phyloP scores from a whole-genome alignment of 1,284 basidiomycete species.

The Ceratobasidium sp. region DNA sequence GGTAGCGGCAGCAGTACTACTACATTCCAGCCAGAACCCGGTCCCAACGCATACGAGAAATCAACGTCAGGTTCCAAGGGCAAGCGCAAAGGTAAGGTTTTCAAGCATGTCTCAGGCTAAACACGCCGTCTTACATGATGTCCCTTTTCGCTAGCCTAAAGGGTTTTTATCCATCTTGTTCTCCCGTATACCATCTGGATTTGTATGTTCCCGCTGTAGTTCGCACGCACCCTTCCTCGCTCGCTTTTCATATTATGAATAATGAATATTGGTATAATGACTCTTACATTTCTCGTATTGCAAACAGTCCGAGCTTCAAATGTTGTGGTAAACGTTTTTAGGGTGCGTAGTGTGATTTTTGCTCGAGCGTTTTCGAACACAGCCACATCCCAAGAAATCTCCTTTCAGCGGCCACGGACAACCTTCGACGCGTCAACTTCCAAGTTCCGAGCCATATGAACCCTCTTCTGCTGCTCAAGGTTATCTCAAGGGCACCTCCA shows the following conservation, averaged over 20 bases:
- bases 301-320: neutral
- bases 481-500: constrained; percentile 5
- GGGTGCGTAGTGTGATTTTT: neutral
- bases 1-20: constrained; percentile 16
- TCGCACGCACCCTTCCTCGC: constrained; percentile 27
- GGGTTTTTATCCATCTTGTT: neutral
- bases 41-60: constrained; percentile 42
- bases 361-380: neutral
- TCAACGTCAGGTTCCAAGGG: constrained; percentile 32
- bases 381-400: neutral
- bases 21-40: constrained; percentile 22
- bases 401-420: neutral
- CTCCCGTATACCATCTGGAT: constrained; percentile 10
- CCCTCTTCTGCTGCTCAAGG: neutral
- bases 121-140: neutral
- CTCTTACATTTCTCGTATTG: constrained; percentile 4
- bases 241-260: constrained; percentile 32
- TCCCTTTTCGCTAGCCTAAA: constrained; percentile 9
- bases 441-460: neutral
- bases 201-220: constrained; percentile 27
- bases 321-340: neutral
- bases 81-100: constrained; percentile 36
- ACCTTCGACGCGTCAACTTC: neutral
- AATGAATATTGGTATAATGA: constrained; percentile 15
- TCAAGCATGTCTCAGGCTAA: neutral